Evolutionary conservation across 129 eudicot species (phyloP).

Genomic region (Saposhnikovia divaricata): DNA sequence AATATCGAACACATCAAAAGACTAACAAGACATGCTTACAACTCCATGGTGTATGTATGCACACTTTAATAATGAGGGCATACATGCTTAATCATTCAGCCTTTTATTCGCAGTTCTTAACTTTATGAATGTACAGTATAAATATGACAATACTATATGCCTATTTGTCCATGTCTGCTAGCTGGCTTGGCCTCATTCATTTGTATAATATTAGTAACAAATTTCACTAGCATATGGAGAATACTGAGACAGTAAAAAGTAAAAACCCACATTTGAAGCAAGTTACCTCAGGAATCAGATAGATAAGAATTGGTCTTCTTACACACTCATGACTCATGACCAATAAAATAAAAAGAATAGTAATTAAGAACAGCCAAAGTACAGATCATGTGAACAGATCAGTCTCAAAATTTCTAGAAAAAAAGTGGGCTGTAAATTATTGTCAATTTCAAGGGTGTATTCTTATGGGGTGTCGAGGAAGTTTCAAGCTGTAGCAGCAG

Average conservation of each 20-base stretch:
- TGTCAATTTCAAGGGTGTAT: constrained; percentile 14
- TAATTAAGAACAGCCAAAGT: constrained; percentile 9
- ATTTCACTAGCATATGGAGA: not conserved
- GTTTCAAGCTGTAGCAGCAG: constrained; percentile 9
- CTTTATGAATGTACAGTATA: not conserved
- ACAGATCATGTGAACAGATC: constrained; percentile 23
- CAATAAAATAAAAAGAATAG: too few relatives aligned
- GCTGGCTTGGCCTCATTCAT: not conserved
- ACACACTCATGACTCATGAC: not conserved
- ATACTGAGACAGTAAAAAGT: too few relatives aligned
- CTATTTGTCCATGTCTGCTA: constrained; percentile 6
- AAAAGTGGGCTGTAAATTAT: constrained; percentile 23
- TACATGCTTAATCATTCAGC: not conserved
- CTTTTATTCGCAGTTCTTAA: not conserved
- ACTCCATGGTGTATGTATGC: not conserved
- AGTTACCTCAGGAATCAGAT: too few relatives aligned
- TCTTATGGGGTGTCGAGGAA: not conserved
- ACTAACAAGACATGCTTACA: not conserved
- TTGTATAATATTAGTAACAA: not conserved
- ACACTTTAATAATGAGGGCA: not conserved
- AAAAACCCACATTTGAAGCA: too few relatives aligned
- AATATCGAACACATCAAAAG: not conserved
- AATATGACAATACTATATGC: too few relatives aligned
- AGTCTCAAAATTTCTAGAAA: constrained; percentile 52
- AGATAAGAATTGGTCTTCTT: too few relatives aligned